Percentiles rank a stretch among this genome's conserved stretches.
Evolutionary conservation across 768 basidiomycete species (phyloP).

Genomic region (Russula abietina): DNA sequence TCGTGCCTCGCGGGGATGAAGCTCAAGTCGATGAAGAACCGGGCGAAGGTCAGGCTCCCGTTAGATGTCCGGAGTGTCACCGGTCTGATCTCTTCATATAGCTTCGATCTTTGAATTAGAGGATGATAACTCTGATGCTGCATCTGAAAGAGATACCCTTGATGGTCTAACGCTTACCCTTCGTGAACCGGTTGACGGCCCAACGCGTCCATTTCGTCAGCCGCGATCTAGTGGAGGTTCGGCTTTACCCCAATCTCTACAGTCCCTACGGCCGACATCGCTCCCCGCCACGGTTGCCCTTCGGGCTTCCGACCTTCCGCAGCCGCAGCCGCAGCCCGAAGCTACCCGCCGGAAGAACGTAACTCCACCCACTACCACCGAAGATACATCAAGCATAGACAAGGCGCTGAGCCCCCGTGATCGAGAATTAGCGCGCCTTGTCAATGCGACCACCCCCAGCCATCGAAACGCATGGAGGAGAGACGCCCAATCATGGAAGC

Average conservation of each 20-base stretch:
- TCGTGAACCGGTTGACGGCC: slow-evolving; percentile 30
- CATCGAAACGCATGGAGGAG: slow-evolving; percentile 67
- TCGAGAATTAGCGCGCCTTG: slow-evolving; percentile 50
- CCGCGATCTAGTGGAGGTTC: slow-evolving; percentile 31
- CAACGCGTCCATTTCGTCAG: slow-evolving; percentile 26
- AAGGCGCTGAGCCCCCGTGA: slow-evolving; percentile 38
- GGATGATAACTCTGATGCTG: slow-evolving; percentile 39
- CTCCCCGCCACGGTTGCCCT: slow-evolving; percentile 62
- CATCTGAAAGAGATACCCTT: slow-evolving; percentile 30
- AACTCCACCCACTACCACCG: background rate
- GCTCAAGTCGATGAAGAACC: slow-evolving; percentile 1
- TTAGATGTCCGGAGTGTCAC: slow-evolving; percentile 9
- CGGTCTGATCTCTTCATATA: slow-evolving; percentile 28
- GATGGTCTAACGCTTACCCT: slow-evolving; percentile 35
- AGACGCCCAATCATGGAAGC: slow-evolving; percentile 57
- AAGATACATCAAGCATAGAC: slow-evolving; percentile 17
- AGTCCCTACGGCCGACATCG: slow-evolving; percentile 57
- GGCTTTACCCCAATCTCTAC: slow-evolving; percentile 51
- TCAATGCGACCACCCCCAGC: slow-evolving; percentile 65
- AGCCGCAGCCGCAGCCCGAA: slow-evolving; percentile 16
- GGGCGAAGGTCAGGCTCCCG: slow-evolving; percentile 35
- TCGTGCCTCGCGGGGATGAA: slow-evolving; percentile 37
- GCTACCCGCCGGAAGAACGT: slow-evolving; percentile 1
- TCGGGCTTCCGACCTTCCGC: slow-evolving; percentile 31
- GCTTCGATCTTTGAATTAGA: slow-evolving; percentile 71